Base-by-base conservation (phyloP, 768 basidiomycete species). In the Boletus vermiculosoides region DNA sequence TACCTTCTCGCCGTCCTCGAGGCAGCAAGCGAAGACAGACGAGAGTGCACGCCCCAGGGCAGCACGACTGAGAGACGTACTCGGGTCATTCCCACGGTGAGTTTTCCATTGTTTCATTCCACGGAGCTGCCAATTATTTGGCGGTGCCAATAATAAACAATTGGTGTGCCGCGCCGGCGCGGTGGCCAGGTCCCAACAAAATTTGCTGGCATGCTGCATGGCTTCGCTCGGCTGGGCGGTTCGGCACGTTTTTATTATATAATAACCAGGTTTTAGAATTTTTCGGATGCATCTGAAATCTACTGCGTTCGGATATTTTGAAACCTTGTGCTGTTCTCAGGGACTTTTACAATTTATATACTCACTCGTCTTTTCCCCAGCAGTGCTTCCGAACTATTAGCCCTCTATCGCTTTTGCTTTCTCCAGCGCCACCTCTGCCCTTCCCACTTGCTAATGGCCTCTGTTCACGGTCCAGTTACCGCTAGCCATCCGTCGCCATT, bases 91-190 rank as follows among this genome's bases (percentile, higher is more conserved):
- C 66, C 42, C 69, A 70, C 69, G 70, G 70, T 70, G 59, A 68
- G 70, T 69, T 70, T 67, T 67, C 61, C 63, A 61, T 65, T 69
- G 62, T 71, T 63, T 61, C 65, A 59, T 65, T 71, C 54, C 66
- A 58, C 57, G 61, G 54, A 57, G 45, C 44, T 61, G 13, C 45
- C 60, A 49, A 40, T 56, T 64, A 55, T 62, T 65, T 28, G 58
- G 70, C 57, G 67, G 63, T 59, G 60, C 65, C 67, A 69, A 69
- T 67, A 64, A 67, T 61, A 66, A 61, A 62, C 20, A 59, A 65
- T 52, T 65, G 50, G 59, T 66, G 41, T 70, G 65, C 60, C 62
- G 67, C 58, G 36, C 56, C 60, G 66, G 63, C 54, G 46, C 61
- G 54, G 39, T 60, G 56, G 54, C 37, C 56, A 57, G 62, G 65